Conservation (phyloP, 495 filamentous ascomycete genomes). For the Penicillium antarcticum region DNA sequence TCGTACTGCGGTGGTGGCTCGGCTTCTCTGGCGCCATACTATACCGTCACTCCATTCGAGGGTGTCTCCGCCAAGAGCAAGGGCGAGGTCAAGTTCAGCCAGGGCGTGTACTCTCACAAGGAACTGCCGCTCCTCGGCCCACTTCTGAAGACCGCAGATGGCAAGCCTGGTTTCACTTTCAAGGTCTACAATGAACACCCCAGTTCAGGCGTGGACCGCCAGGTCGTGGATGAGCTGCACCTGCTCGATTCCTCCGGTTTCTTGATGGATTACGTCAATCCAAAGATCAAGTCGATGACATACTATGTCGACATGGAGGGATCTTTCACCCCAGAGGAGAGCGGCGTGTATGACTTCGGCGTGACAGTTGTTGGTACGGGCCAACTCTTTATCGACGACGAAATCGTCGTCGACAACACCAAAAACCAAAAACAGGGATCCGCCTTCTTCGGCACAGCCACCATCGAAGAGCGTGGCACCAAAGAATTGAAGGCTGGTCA, state of each 20-base stretch:
- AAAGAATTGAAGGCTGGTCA: slow-evolving; percentile 56
- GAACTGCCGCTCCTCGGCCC: slow-evolving; percentile 55
- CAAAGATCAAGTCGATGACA: slow-evolving; percentile 45
- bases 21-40: slow-evolving; percentile 76
- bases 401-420: slow-evolving; percentile 67
- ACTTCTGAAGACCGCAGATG: slow-evolving; percentile 45
- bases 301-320: slow-evolving; percentile 66
- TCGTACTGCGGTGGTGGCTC: slow-evolving; percentile 80
- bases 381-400: slow-evolving; percentile 63
- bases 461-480: slow-evolving; percentile 56
- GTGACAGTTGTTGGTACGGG: slow-evolving; percentile 75
- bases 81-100: slow-evolving; percentile 38
- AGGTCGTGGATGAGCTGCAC: slow-evolving; percentile 51
- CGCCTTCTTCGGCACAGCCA: slow-evolving; percentile 59
- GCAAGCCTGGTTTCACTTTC: slow-evolving; percentile 55
- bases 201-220: slow-evolving; percentile 33
- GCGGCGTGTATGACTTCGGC: slow-evolving; percentile 70
- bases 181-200: slow-evolving; percentile 57
- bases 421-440: slow-evolving; percentile 58
- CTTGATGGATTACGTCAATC: slow-evolving; percentile 62
- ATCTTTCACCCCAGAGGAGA: slow-evolving; percentile 53
- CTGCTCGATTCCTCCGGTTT: slow-evolving; percentile 53
- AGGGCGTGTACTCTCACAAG: slow-evolving; percentile 61
- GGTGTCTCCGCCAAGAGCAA: slow-evolving; percentile 56
- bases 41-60: slow-evolving; percentile 66